Evolutionary conservation across 148 eudicot species (phyloP).

Genomic region (Amaranthus hypochondriacus): DNA sequence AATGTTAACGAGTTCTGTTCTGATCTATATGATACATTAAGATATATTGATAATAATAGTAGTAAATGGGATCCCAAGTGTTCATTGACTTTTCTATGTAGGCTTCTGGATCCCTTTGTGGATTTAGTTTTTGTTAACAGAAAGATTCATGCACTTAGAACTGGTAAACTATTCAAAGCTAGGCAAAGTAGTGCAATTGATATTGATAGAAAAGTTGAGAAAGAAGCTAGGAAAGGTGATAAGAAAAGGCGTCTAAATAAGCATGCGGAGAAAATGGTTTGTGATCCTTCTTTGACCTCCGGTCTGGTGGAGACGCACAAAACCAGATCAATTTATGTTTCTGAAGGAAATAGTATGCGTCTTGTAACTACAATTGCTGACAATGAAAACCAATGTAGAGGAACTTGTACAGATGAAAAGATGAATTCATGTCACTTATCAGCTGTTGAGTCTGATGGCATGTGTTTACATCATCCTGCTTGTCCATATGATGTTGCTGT

Average conservation of each 20-base stretch:
- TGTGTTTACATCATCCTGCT: slow-evolving; percentile 27
- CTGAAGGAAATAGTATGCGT: slow-evolving; percentile 38
- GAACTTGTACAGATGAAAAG: slow-evolving; percentile 22
- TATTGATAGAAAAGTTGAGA: slow-evolving; percentile 21
- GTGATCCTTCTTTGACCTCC: slow-evolving; percentile 27
- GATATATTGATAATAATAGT: slow-evolving; percentile 47
- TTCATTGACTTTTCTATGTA: slow-evolving; percentile 56
- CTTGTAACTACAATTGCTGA: slow-evolving; percentile 29
- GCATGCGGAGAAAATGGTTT: slow-evolving; percentile 11
- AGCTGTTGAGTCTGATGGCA: slow-evolving; percentile 32
- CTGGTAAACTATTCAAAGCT: slow-evolving; percentile 50
- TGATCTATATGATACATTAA: slow-evolving; percentile 50
- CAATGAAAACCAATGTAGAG: slow-evolving; percentile 16
- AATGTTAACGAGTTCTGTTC: slow-evolving; percentile 47
- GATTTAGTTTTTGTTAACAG: slow-evolving; percentile 64
- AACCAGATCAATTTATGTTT: slow-evolving; percentile 35
- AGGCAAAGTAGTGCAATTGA: slow-evolving; percentile 39
- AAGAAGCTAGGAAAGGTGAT: slow-evolving; percentile 17
- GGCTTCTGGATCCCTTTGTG: slow-evolving; percentile 86
- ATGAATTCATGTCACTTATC: slow-evolving; percentile 20
- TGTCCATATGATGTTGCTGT: slow-evolving; percentile 44
- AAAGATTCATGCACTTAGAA: slow-evolving; percentile 52
- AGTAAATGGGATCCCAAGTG: slow-evolving; percentile 34
- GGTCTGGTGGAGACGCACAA: slow-evolving; percentile 27
- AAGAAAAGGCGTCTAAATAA: slow-evolving; percentile 21